phyloP scores from a whole-genome alignment of 2,329 filamentous ascomycete species.

The Colletotrichum sp. region DNA sequence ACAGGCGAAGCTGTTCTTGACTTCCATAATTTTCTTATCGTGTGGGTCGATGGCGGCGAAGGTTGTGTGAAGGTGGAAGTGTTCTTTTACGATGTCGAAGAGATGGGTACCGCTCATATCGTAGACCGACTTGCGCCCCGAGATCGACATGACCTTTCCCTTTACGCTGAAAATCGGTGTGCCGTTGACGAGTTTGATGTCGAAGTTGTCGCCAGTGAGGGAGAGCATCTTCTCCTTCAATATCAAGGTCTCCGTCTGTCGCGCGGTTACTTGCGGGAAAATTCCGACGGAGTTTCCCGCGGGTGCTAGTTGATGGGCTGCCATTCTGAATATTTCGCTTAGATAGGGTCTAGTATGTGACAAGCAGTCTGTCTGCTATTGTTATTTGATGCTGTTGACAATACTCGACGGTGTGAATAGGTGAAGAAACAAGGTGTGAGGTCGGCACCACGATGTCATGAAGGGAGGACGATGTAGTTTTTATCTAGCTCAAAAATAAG shows the following conservation, averaged over 20 bases:
- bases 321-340: background rate
- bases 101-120: conserved; percentile 60
- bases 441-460: background rate
- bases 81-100: conserved; percentile 63
- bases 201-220: conserved; percentile 68
- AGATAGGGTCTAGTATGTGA: background rate
- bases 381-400: fast-evolving
- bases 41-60: conserved; percentile 53
- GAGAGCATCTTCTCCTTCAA: conserved; percentile 68
- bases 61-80: conserved; percentile 53
- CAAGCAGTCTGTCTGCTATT: fast-evolving
- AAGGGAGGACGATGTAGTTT: background rate
- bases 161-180: conserved; percentile 60
- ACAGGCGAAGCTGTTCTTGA: conserved; percentile 47
- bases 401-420: fast-evolving
- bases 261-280: conserved; percentile 42
- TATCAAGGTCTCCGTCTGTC: conserved; percentile 52
- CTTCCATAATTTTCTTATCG: conserved; percentile 55
- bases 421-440: background rate
- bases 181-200: conserved; percentile 61
- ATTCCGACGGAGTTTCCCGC: conserved; percentile 41
- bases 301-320: conserved; percentile 26
- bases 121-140: conserved; percentile 59
- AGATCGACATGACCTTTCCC: conserved; percentile 58
- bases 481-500: background rate